Percentiles rank a stretch among this genome's conserved stretches.
These are phyloP conservation scores for Neolentinus lepideus DNA, from an alignment of 1,284 basidiomycete genomes.

Conservation along the genomic window DNA sequence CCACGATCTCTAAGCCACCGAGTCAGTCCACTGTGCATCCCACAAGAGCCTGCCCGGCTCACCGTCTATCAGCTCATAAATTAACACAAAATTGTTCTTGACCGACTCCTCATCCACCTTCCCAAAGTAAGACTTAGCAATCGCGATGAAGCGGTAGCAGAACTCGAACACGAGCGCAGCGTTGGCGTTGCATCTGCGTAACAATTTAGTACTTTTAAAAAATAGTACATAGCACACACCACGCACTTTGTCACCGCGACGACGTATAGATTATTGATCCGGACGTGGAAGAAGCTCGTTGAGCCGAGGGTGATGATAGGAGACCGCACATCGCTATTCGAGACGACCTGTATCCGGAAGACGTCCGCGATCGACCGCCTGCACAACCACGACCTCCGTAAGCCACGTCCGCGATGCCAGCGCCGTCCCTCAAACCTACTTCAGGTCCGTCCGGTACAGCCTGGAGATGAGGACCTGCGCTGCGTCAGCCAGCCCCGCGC, in stretches of 20 bases:
- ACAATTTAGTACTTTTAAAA: not conserved
- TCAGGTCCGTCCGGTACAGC: slow-evolving; percentile 89
- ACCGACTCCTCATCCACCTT: slow-evolving; percentile 97
- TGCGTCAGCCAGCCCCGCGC: slow-evolving; percentile 5
- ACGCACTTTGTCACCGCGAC: slow-evolving; percentile 92
- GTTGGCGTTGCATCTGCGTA: slow-evolving; percentile 85
- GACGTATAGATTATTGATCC: slow-evolving; percentile 91
- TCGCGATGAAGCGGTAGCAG: slow-evolving; percentile 91
- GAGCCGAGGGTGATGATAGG: slow-evolving; percentile 98
- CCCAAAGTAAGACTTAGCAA: slow-evolving; percentile 93
- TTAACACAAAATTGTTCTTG: slow-evolving; percentile 98
- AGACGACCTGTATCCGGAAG: slow-evolving; percentile 96
- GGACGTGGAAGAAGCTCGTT: slow-evolving; percentile 96
- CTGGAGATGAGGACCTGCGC: slow-evolving; percentile 86
- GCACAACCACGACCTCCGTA: not conserved
- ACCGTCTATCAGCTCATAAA: slow-evolving; percentile 96
- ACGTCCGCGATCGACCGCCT: slow-evolving; percentile 98
- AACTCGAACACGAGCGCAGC: slow-evolving; percentile 98
- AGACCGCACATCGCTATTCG: slow-evolving; percentile 92
- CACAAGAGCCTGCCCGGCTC: slow-evolving; percentile 6
- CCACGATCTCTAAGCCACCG: slow-evolving; percentile 78
- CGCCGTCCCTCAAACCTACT: slow-evolving; percentile 50
- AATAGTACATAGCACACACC: not conserved
- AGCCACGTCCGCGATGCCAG: not conserved
- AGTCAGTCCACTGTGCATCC: not conserved